Evolutionary conservation across 345 rosid genomes (phyloP).

Genomic region (Jatropha curcas): DNA sequence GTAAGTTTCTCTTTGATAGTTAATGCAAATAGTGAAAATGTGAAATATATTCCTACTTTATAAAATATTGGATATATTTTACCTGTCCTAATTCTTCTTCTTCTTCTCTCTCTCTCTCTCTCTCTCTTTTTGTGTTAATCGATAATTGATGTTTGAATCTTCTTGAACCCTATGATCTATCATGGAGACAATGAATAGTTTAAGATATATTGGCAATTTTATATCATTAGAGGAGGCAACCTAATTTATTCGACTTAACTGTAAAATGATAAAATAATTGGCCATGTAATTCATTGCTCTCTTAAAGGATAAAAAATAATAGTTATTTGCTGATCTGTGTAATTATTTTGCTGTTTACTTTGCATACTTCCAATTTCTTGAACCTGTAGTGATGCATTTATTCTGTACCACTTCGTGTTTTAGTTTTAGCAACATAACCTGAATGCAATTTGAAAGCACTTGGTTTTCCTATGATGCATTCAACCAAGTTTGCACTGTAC

Average conservation of each 20-base stretch:
- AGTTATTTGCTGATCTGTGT: background rate
- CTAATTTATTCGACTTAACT: background rate
- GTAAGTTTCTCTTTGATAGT: slow-evolving; percentile 18
- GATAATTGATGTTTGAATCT: background rate
- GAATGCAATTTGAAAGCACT: background rate
- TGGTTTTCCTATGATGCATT: slow-evolving; percentile 16
- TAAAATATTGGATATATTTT: background rate
- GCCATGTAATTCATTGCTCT: background rate
- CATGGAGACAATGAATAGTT: background rate
- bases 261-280: background rate
- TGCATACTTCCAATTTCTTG: background rate
- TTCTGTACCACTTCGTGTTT: background rate
- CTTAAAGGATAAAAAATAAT: background rate
- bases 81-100: background rate
- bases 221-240: background rate
- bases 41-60: background rate
- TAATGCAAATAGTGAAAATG: background rate
- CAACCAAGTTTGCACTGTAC: slow-evolving; percentile 15
- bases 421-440: background rate
- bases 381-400: background rate
- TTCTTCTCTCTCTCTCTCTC: too few relatives aligned
- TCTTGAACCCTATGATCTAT: background rate
- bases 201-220: background rate
- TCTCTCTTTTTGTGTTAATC: background rate
- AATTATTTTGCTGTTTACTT: background rate